phyloP scores from a whole-genome alignment of 768 basidiomycete species.

The Serendipita sp. region DNA sequence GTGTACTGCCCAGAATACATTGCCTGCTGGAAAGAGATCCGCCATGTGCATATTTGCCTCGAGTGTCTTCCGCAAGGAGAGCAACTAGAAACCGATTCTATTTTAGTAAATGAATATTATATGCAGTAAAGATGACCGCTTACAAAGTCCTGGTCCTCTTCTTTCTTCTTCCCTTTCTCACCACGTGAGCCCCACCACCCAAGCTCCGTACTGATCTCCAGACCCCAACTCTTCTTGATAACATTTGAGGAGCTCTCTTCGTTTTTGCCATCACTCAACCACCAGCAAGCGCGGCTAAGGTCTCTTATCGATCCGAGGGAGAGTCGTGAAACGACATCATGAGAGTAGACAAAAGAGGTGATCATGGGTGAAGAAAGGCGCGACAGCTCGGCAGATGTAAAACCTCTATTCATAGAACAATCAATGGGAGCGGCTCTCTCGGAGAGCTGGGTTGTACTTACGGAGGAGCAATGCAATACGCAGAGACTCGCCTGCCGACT shows the following conservation, averaged over 20 bases:
- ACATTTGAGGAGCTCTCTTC: constrained; percentile 15
- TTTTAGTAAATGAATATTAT: too few species aligned
- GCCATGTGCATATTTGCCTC: constrained; percentile 68
- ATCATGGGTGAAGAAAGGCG: constrained; percentile 46
- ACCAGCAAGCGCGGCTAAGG: constrained; percentile 53
- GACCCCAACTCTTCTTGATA: constrained; percentile 9
- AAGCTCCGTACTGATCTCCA: constrained; percentile 11
- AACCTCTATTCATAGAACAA: constrained; percentile 26
- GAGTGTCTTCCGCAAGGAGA: constrained; percentile 65
- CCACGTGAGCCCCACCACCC: constrained; percentile 4
- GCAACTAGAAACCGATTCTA: constrained; percentile 31
- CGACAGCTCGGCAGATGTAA: constrained; percentile 44
- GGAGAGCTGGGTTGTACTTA: constrained; percentile 22
- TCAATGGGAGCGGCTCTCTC: too few species aligned
- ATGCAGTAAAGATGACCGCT: too few species aligned
- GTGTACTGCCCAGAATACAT: constrained; percentile 64
- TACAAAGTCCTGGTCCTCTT: constrained; percentile 16
- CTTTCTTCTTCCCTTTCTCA: constrained; percentile 14
- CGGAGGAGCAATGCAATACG: constrained; percentile 71
- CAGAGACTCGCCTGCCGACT: constrained; percentile 29
- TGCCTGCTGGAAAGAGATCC: constrained; percentile 59
- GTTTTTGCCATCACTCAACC: constrained; percentile 60
- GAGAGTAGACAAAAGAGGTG: constrained; percentile 65
- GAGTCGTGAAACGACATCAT: constrained; percentile 64
- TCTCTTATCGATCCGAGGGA: constrained; percentile 66